These are phyloP conservation scores for Porpolomopsis calyptriformis DNA, from an alignment of 768 basidiomycete genomes.

Conservation along the genomic window DNA sequence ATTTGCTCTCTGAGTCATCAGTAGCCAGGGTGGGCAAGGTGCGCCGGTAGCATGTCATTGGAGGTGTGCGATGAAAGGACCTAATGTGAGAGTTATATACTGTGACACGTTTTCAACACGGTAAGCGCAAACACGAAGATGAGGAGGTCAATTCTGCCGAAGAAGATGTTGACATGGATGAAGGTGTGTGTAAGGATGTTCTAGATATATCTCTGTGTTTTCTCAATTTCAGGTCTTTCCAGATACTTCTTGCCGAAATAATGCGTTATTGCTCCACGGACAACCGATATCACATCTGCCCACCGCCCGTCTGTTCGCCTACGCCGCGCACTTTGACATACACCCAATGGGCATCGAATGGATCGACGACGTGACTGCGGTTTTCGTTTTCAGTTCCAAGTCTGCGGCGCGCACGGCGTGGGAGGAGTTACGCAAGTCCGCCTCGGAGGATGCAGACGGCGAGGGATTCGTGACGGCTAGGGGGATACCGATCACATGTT, in stretches of 20 bases:
- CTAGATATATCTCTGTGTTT: not conserved
- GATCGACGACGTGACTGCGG: slow-evolving; percentile 76
- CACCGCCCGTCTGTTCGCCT: slow-evolving; percentile 70
- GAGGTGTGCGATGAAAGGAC: slow-evolving; percentile 25
- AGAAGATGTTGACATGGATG: slow-evolving; percentile 23
- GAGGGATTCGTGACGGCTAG: slow-evolving; percentile 55
- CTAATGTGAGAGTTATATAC: slow-evolving; percentile 34
- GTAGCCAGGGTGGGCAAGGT: slow-evolving; percentile 60
- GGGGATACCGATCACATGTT: slow-evolving; percentile 59
- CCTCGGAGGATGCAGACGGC: slow-evolving; percentile 40
- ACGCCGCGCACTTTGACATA: slow-evolving; percentile 68
- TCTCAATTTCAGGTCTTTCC: not conserved
- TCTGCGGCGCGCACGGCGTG: slow-evolving; percentile 42
- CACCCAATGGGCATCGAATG: slow-evolving; percentile 73
- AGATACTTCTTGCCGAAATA: slow-evolving; percentile 42
- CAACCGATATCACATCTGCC: slow-evolving; percentile 64
- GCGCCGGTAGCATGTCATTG: slow-evolving; percentile 38
- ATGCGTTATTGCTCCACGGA: slow-evolving; percentile 67
- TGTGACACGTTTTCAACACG: slow-evolving; percentile 26
- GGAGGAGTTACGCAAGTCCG: slow-evolving; percentile 39
- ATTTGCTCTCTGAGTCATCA: slow-evolving; percentile 62
- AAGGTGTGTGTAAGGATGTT: slow-evolving; percentile 22
- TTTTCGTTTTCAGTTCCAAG: slow-evolving; percentile 61
- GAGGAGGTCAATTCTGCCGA: slow-evolving; percentile 21
- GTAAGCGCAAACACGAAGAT: slow-evolving; percentile 35